phyloP scores from a whole-genome alignment of 2,329 filamentous ascomycete genomes.

The Rutstroemia sp. region DNA sequence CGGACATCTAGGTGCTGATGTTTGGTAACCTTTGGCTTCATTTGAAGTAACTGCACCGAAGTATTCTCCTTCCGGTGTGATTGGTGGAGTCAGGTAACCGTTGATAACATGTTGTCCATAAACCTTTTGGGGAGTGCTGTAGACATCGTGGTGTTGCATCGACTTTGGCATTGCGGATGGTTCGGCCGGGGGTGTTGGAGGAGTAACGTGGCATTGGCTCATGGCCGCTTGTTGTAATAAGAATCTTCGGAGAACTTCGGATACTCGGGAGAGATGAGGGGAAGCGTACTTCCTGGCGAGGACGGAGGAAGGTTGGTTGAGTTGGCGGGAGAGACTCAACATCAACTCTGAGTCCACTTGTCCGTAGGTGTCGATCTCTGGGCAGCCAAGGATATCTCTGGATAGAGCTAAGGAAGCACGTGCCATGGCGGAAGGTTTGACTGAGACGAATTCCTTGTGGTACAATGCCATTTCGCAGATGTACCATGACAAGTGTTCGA shows the following conservation, averaged over 20 bases:
- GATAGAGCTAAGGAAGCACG: slow-evolving; percentile 79
- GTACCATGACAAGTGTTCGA: slow-evolving; percentile 92
- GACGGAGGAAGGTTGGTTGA: slow-evolving; percentile 60
- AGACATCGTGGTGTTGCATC: slow-evolving; percentile 38
- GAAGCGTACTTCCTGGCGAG: slow-evolving; percentile 62
- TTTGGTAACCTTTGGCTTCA: slow-evolving; percentile 22
- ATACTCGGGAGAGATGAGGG: slow-evolving; percentile 56
- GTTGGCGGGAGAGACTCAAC: slow-evolving; percentile 43
- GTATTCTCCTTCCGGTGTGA: slow-evolving; percentile 66
- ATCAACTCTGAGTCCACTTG: slow-evolving; percentile 62
- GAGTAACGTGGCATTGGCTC: slow-evolving; percentile 44
- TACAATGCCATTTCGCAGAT: slow-evolving; percentile 93
- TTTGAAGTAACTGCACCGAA: slow-evolving; percentile 31
- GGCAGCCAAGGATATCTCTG: slow-evolving; percentile 74
- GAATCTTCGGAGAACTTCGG: slow-evolving; percentile 58
- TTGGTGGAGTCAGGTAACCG: slow-evolving; percentile 78
- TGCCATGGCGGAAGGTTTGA: slow-evolving; percentile 84
- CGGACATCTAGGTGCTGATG: slow-evolving; percentile 41
- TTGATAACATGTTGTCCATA: slow-evolving; percentile 55
- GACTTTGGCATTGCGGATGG: slow-evolving; percentile 39
- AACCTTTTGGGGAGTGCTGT: slow-evolving; percentile 73
- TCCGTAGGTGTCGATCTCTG: slow-evolving; percentile 66
- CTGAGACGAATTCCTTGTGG: slow-evolving; percentile 94
- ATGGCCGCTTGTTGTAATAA: slow-evolving; percentile 54
- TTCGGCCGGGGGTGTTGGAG: slow-evolving; percentile 54